Base-by-base conservation (phyloP, 2,329 filamentous ascomycete species). In the Claviceps sp. region DNA sequence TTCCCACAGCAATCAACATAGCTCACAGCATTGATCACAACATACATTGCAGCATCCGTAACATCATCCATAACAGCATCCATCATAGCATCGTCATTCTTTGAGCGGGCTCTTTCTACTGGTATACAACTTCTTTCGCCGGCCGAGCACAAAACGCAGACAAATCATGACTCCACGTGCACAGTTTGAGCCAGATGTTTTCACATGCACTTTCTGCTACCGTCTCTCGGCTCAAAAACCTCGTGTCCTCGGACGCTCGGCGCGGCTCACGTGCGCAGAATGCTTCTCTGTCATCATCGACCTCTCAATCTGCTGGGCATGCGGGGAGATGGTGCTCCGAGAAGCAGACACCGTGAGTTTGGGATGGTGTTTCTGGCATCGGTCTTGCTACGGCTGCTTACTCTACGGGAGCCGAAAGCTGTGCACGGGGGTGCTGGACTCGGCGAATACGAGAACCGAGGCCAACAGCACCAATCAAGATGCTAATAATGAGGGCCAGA, bases 351-450 rank as follows among this genome's bases (percentile, higher is more conserved):
- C 74, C 55, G 73, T 80, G 42, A 79, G 75, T 56, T 67, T 80
- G n/a, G 76, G 76, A 0, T 80, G 73, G 77, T 79, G 75, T 58
- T 81, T 81, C 59, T 81, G 76, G 78, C 77, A 81, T 58, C 67
- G 69, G 41, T 67, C 63, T 1, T 81, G 76, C 60, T 81, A 78
- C 61, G 76, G 77, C 16, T 81, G 76, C 59, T 59, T 81, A 55
- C 63, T 80, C 41, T 80, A 68, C 53, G 74, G 76, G 17, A 70
- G 62, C 52, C 67, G 64, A 54, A 56, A 64, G 13, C 60, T 73
- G 2, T 65, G 67, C 22, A 59, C 58, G 19, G 71, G 67, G 2
- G 58, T 68, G 19, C 58, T 56, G 34, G 44, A 19, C n/a, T 2
- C 54, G 30, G 30, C 30, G 30, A 11, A 34, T 11, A 73, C 1